phyloP scores from a whole-genome alignment of 2,329 filamentous ascomycete genomes.

The Pseudocercospora fijiensis region DNA sequence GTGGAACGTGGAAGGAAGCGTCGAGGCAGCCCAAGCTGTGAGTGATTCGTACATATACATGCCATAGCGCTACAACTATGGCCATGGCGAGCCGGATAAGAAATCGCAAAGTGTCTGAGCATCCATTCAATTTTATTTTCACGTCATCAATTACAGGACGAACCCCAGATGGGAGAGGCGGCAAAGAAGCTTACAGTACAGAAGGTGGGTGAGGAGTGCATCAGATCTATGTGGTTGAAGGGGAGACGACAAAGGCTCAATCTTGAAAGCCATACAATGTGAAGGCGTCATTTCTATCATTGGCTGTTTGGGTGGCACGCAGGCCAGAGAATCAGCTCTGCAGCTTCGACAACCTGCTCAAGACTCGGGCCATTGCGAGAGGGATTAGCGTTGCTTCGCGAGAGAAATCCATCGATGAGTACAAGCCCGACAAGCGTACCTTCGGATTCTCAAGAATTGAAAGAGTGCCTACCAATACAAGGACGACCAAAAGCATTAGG shows the following conservation, averaged over 20 bases:
- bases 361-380: slow-evolving; percentile 53
- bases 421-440: slow-evolving; percentile 57
- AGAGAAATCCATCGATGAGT: slow-evolving; percentile 55
- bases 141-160: slow-evolving; percentile 58
- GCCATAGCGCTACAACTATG: too few relatives aligned
- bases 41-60: background rate
- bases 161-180: slow-evolving; percentile 54
- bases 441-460: slow-evolving; percentile 53
- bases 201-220: slow-evolving; percentile 57
- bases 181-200: slow-evolving; percentile 55
- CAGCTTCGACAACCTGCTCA: slow-evolving; percentile 52
- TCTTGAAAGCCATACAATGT: slow-evolving; percentile 42
- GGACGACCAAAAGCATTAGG: slow-evolving; percentile 51
- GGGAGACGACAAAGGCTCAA: slow-evolving; percentile 57
- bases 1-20: slow-evolving; percentile 36
- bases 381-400: slow-evolving; percentile 58
- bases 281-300: slow-evolving; percentile 58
- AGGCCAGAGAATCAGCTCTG: slow-evolving; percentile 48
- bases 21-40: background rate
- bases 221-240: slow-evolving; percentile 64
- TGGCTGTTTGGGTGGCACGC: slow-evolving; percentile 54
- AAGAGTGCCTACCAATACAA: slow-evolving; percentile 49
- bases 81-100: too few relatives aligned
- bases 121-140: too few relatives aligned
- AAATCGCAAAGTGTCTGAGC: too few relatives aligned